Percentiles rank a stretch among this genome's conserved stretches.
phyloP scores from a whole-genome alignment of 306 rosid species.

The Abrus pulchellus region DNA sequence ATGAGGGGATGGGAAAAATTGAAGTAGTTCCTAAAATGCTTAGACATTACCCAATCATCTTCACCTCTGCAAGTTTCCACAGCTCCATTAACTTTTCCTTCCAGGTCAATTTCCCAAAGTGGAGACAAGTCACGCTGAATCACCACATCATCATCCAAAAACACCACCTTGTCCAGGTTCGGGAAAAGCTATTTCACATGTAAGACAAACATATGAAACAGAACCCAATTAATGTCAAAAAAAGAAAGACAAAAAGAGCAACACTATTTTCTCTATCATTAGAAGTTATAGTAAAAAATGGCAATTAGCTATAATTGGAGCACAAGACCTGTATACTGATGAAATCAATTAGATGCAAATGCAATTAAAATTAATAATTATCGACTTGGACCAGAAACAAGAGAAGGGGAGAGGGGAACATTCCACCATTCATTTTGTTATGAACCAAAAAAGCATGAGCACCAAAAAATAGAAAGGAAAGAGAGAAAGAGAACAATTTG shows the following conservation, averaged over 20 bases:
- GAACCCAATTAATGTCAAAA: conserved; percentile 13
- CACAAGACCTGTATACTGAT: neutral
- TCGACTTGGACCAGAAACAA: conserved; percentile 12
- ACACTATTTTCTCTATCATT: conserved; percentile 1
- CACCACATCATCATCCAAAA: conserved; percentile 62
- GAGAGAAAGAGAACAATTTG: neutral
- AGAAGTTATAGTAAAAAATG: neutral
- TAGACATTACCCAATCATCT: conserved; percentile 68
- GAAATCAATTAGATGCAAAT: conserved; percentile 16
- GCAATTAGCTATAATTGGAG: conserved; percentile 8
- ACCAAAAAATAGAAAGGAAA: neutral
- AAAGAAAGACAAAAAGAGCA: neutral
- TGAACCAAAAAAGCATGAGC: neutral
- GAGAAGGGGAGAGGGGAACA: neutral
- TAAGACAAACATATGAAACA: conserved; percentile 39
- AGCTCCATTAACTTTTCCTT: conserved; percentile 67
- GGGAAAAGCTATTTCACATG: conserved; percentile 84
- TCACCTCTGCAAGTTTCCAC: conserved; percentile 69
- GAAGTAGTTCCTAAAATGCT: conserved; percentile 59
- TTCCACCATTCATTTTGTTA: conserved; percentile 1
- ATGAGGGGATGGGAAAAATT: conserved; percentile 60
- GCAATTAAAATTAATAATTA: conserved; percentile 5
- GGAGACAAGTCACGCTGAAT: conserved; percentile 64
- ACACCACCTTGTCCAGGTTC: conserved; percentile 88
- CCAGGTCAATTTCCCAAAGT: conserved; percentile 63